Base-by-base conservation (phyloP, 371 early-diverging fungal species). In the Apophysomyces elegans region DNA sequence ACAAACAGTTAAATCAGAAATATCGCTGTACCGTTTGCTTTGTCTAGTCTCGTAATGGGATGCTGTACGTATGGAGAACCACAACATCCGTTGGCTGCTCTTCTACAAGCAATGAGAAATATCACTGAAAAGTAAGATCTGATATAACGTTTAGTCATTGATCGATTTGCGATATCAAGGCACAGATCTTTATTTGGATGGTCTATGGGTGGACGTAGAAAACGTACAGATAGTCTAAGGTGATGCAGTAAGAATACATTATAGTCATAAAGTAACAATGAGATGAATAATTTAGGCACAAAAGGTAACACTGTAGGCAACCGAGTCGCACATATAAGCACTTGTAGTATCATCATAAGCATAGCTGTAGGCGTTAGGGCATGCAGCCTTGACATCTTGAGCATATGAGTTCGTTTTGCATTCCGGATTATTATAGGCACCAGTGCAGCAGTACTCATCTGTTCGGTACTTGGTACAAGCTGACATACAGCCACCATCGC, bases 281-380 rank as follows among this genome's bases (percentile, higher is more conserved):
- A 21, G 54, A 35, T 9, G 21, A 50, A 21, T 50, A 21, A 0
- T 39, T 56, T 76, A 14, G 38, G 83, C 79, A 66, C 84, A 84
- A 66, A 84, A 80, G n/a, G 68, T 67, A 56, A 84, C 75, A 38
- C 66, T 65, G 73, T 82, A 84, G 5, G 62, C 65, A n/a, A 64
- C 61, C n/a, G 75, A 67, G 39, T 57, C 45, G 64, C 84, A 84
- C 32, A 70, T 65, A 69, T 74, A 82, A 2, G 79, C 75, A 62
- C 72, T 72, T 5, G 78, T 77, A 14, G 68, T 64, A 66, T 85
- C 85, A 63, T 85, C 85, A 58, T 79, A 83, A 21, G 81, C 80
- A 71, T 75, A 85, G 59, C 78, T 73, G 67, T 80, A 80, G 8
- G 74, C 64, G 50, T 75, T 66, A 47, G 80, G 80, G 41, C 80